A percentile compares a stretch with the other conserved stretches of the same genome.
phyloP scores from a whole-genome alignment of 306 rosid genomes.

The Cicer chorassanicum region DNA sequence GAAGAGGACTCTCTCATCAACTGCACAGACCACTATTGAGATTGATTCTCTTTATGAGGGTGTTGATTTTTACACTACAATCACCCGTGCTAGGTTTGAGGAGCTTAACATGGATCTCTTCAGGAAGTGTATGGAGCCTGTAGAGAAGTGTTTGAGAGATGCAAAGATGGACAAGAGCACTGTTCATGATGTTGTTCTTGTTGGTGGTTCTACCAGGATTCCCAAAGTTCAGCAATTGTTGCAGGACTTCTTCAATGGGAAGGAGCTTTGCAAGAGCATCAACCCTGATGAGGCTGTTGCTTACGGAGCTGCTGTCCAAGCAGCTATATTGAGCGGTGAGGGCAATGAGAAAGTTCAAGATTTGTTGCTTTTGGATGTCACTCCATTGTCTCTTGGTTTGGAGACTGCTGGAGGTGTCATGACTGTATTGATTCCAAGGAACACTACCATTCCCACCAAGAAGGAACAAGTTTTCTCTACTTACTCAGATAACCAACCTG shows the following conservation, averaged over 20 bases:
- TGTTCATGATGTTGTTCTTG: conserved; percentile 77
- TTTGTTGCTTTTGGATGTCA: conserved; percentile 73
- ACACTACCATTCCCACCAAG: conserved; percentile 77
- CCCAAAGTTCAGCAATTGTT: conserved; percentile 76
- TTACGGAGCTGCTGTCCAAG: conserved; percentile 81
- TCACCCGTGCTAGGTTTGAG: conserved; percentile 78
- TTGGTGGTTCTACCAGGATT: conserved; percentile 84
- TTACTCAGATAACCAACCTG: conserved; percentile 72
- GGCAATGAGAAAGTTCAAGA: conserved; percentile 83
- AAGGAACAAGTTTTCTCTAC: conserved; percentile 80
- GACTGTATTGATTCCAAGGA: conserved; percentile 78
- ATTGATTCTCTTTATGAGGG: conserved; percentile 79
- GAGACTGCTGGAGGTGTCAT: conserved; percentile 82
- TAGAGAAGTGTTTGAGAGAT: conserved; percentile 76
- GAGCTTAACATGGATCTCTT: conserved; percentile 85
- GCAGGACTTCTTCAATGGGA: conserved; percentile 86
- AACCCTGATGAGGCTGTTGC: conserved; percentile 83
- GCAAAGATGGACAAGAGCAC: conserved; percentile 83
- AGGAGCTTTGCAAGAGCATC: conserved; percentile 74
- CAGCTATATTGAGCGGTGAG: conserved; percentile 76
- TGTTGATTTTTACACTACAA: conserved; percentile 68
- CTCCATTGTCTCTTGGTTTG: conserved; percentile 69
- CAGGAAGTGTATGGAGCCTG: conserved; percentile 78
- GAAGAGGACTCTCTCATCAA: conserved; percentile 78
- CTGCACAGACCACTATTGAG: conserved; percentile 79